Evolutionary conservation across 495 filamentous ascomycete species (phyloP), one percentile per base, ranked within the genome.

Genomic region (Aspergillus incahuasiensis): DNA sequence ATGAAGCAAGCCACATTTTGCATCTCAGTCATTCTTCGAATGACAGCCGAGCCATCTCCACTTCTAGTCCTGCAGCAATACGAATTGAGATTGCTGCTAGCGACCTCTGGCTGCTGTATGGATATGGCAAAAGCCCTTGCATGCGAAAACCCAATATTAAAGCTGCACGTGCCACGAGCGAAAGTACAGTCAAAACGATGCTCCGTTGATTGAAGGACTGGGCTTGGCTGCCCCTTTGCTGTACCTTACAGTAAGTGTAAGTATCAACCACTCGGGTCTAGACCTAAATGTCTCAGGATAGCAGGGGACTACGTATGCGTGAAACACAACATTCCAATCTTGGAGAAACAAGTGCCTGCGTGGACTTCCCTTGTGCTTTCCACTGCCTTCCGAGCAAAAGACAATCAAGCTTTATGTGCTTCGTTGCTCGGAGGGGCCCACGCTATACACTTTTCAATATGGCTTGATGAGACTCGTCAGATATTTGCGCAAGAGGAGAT

Each of bases 201-300:
- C 13, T 8, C n/a, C n/a, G n/a, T n/a, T 25, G 13, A 25, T 30
- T 16, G 43, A 46, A 9, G 12, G 12, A 11, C 32, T 12, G 11
- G 16, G 11, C 22, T n/a, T 46, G 21, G 30, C 32, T 35, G 32
- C 57, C 57, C 57, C 46, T 59, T 46, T 44, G 40, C 35, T 28
- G 57, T 59, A 55, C 57, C 57, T 55, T 60, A 47, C 48, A 48
- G 57, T 34, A 49, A 49, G 45, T 41, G 13, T 28, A 42, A 3
- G 19, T 6, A 12, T 19, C 11, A 6, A 5, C 4, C 15, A 5
- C 12, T 4, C 3, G 18, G 30, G 40, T 42, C 58, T 56, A 47
- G 58, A 34, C 48, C 46, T 35, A 44, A 19, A 50, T 56, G 58
- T 56, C 53, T 60, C 39, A 35, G 49, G 48, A 50, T 22, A 59